These are phyloP conservation scores for Panus rudis DNA, from an alignment of 768 basidiomycete genomes.

Conservation along the genomic window DNA sequence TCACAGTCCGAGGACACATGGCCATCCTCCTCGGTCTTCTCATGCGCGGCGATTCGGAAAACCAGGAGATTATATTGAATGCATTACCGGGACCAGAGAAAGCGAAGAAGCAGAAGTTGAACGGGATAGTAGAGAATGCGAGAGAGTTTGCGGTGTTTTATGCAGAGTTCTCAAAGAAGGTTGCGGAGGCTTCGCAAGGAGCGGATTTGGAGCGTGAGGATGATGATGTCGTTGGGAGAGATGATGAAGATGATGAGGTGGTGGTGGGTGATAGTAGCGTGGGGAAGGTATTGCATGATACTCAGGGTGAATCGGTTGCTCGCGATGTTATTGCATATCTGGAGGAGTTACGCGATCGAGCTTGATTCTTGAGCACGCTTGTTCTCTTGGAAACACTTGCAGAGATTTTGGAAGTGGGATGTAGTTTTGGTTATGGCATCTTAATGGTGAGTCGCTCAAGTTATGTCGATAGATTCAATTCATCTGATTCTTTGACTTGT, in stretches of 20 bases:
- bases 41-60: slow-evolving; percentile 26
- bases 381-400: too few relatives aligned
- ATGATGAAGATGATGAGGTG: slow-evolving; percentile 1
- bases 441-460: too few relatives aligned
- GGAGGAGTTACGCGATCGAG: slow-evolving; percentile 28
- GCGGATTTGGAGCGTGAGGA: slow-evolving; percentile 9
- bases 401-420: too few relatives aligned
- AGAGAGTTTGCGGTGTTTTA: slow-evolving; percentile 37
- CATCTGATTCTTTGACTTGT: too few relatives aligned
- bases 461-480: too few relatives aligned
- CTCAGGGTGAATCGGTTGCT: slow-evolving; percentile 25
- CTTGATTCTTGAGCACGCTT: too few relatives aligned
- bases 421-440: too few relatives aligned
- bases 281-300: slow-evolving; percentile 13
- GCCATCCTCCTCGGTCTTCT: slow-evolving; percentile 64
- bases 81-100: slow-evolving; percentile 30
- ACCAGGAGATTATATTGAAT: slow-evolving; percentile 27
- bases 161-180: slow-evolving; percentile 24
- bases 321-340: slow-evolving; percentile 46
- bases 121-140: slow-evolving; percentile 29
- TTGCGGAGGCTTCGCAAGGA: slow-evolving; percentile 7
- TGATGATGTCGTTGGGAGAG: slow-evolving; percentile 6
- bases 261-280: slow-evolving; percentile 1
- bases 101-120: slow-evolving; percentile 24
- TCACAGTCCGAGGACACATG: slow-evolving; percentile 65